Evolutionary conservation across 371 early-diverging fungal genomes (phyloP).

Genomic region (Mucor lusitanicus): DNA sequence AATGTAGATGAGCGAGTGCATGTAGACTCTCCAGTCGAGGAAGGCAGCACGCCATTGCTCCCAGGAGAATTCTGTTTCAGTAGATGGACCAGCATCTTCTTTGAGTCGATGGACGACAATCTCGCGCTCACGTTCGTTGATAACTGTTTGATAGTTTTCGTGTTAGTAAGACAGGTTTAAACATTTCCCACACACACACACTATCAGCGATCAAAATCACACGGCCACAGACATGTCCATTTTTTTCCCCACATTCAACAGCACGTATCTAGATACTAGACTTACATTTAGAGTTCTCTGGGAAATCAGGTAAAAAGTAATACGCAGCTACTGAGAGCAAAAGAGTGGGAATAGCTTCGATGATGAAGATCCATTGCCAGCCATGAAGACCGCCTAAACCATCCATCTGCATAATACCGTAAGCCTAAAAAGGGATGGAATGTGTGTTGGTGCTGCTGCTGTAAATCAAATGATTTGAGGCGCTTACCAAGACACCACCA

Average conservation of each 20-base stretch:
- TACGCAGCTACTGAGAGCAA: slow-evolving; percentile 60
- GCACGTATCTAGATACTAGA: neutral
- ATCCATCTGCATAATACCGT: slow-evolving; percentile 62
- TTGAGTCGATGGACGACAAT: slow-evolving; percentile 57
- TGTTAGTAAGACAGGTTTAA: neutral
- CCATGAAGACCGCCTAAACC: slow-evolving; percentile 47
- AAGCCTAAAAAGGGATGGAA: slow-evolving; percentile 33
- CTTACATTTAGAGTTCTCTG: slow-evolving; percentile 63
- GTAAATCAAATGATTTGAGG: no score
- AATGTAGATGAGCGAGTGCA: slow-evolving; percentile 60
- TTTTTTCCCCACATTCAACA: neutral
- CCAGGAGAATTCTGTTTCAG: slow-evolving; percentile 62
- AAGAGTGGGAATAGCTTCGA: slow-evolving; percentile 74
- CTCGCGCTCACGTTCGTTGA: slow-evolving; percentile 58
- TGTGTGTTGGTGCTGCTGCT: neutral
- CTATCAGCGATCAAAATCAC: neutral
- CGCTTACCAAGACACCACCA: slow-evolving; percentile 56
- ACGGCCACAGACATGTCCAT: neutral
- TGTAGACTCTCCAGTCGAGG: slow-evolving; percentile 58
- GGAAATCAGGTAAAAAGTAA: slow-evolving; percentile 72
- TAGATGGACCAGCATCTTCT: slow-evolving; percentile 62
- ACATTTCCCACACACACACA: neutral
- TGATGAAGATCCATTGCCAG: slow-evolving; percentile 77
- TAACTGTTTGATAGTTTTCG: slow-evolving; percentile 27
- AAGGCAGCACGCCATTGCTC: slow-evolving; percentile 56